Evolutionary conservation across 169 alveolate species (phyloP), one percentile per base, ranked within the genome.

Genomic region (Plasmodium adleri): DNA sequence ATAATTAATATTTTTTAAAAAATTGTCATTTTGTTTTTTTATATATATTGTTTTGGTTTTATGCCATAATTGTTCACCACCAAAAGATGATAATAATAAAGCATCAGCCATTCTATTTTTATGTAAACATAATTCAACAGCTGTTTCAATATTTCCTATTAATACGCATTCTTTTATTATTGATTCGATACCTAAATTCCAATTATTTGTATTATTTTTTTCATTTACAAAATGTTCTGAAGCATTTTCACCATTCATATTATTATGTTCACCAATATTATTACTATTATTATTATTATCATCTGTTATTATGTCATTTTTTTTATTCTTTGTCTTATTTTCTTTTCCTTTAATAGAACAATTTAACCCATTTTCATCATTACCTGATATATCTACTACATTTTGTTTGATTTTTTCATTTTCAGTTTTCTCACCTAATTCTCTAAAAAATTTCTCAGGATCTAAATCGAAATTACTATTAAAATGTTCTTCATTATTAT

Each of bases 381-480:
- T 56, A 10, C 49, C 68, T 50, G 12, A 28, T 10, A 13, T 22
- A 6, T 52, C 17, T 32, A 52, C 72, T 10, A 50, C 43, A 13
- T 7, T 45, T 50, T 47, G 47, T 49, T 73, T 73, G 0, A n/a
- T 13, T 12, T 75, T 45, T 56, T 66, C 83, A 88, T 67, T 72
- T 50, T 88, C 93, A 1, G 49, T 88, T 52, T 70, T 75, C 47
- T 88, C 90, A 1, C 95, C 95, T n/a, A 93, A 49, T 71, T 93
- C 94, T 28, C 93, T 70, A 72, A 93, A 93, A 66, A 93, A 93
- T 28, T 93, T 87, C 66, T 93, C 95, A 1, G 95, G 95, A 72
- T 88, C 93, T 2, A 75, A 71, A 58, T 88, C 92, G 10, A 72
- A 86, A 3, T 83, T 20, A 0, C 32, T 17, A 71, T 78, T 78